Conservation (phyloP, 306 rosid genomes). For the Lupinus albus region DNA sequence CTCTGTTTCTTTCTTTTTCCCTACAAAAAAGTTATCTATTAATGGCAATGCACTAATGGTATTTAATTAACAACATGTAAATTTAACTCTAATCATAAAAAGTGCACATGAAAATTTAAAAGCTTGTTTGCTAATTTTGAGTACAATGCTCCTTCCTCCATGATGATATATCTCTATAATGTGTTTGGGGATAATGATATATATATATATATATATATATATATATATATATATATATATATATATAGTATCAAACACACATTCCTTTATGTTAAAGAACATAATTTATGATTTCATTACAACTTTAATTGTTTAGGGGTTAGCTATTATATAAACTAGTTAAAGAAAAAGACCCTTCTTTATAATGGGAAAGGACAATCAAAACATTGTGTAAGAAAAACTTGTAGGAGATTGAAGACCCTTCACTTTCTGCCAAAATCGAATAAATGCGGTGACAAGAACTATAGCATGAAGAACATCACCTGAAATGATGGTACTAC, state of each 20-base stretch:
- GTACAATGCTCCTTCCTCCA: background rate
- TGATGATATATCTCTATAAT: too few relatives aligned
- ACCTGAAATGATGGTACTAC: conserved; percentile 2
- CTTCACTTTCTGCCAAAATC: background rate
- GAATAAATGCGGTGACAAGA: conserved; percentile 33
- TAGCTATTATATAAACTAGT: too few relatives aligned
- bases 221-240: too few relatives aligned
- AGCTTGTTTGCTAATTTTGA: background rate
- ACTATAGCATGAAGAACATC: conserved; percentile 11
- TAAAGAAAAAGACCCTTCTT: background rate
- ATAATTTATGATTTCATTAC: too few relatives aligned
- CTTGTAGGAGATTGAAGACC: background rate
- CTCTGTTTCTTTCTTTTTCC: conserved; percentile 31
- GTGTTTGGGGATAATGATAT: too few relatives aligned
- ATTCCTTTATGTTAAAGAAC: too few relatives aligned
- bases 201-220: too few relatives aligned
- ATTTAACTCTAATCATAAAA: background rate
- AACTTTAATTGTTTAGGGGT: too few relatives aligned
- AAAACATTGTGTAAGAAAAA: background rate
- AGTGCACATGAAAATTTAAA: conserved; percentile 4
- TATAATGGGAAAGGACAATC: background rate
- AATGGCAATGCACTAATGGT: conserved; percentile 3
- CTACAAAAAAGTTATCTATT: conserved; percentile 38
- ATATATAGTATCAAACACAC: too few relatives aligned
- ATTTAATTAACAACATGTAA: background rate